Evolutionary conservation across 805 yeast genomes (phyloP), one percentile per base, ranked within the genome.

Genomic region (Candida sanyiensis): DNA sequence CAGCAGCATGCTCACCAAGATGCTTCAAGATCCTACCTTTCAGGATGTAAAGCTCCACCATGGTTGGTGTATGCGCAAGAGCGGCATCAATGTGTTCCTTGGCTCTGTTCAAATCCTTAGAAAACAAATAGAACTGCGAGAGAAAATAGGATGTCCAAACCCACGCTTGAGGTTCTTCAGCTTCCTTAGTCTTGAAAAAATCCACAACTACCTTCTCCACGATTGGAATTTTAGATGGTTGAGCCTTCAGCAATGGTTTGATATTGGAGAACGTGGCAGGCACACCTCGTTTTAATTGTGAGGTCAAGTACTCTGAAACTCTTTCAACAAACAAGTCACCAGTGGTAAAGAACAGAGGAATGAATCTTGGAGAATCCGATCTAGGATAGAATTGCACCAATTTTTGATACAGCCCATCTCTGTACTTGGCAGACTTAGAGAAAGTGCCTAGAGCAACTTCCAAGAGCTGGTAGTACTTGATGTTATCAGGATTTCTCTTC

Each of bases 191-290:
- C 20, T 20, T 17, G 19, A 64, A 64, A 46, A 75, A 79, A 4
- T 73, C 71, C 30, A 61, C 46, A 9, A 80, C 84, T 40, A 83
- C 62, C 24, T 70, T 56, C 43, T 72, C 77, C 40, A 85, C 70
- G 34, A 56, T 66, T 8, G 48, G 44, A 25, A 50, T 40, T 49
- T 70, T 60, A 6, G 31, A 7, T 3, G 43, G 22, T 35, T 67
- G 72, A n/a, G 13, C 13, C 39, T 66, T 70, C 62, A 85, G 86
- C 47, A 88, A 67, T 1, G 94, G 84, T 62, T 89, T 88, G 35
- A 93, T 76, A 50, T 85, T 82, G 39, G 82, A 82, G 62, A 89
- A 93, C 5, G 93, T 73, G 1, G 96, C 84, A 5, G 97, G 97
- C 24, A 88, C 93, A 28, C 95, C 94, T 40, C 87, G 73, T 45